These are phyloP conservation scores for Morella rubra DNA, from an alignment of 306 rosid genomes.

Conservation along the genomic window DNA sequence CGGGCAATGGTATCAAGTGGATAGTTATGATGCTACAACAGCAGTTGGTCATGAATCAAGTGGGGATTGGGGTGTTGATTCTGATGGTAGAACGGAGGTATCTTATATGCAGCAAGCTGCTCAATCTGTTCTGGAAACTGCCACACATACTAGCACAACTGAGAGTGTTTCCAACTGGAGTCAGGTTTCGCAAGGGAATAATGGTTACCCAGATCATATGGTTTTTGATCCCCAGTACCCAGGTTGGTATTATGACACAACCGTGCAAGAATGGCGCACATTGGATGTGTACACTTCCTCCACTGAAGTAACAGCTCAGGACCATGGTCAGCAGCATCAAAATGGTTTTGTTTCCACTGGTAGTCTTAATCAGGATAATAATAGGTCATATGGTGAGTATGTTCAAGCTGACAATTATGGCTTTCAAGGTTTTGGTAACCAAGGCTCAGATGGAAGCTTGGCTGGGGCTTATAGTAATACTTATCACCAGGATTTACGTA, in stretches of 20 bases:
- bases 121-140: constrained; percentile 48
- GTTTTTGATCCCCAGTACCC: constrained; percentile 76
- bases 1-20: constrained; percentile 80
- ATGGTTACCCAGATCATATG: constrained; percentile 78
- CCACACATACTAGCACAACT: constrained; percentile 52
- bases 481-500: constrained; percentile 46
- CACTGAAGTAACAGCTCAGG: constrained; percentile 39
- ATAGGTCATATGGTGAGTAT: constrained; percentile 38
- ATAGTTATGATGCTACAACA: constrained; percentile 31
- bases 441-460: constrained; percentile 54
- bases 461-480: constrained; percentile 33
- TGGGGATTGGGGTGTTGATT: constrained; percentile 39
- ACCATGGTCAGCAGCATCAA: constrained; percentile 41
- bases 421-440: constrained; percentile 39
- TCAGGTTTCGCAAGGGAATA: constrained; percentile 58
- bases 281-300: constrained; percentile 61
- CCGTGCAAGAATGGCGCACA: constrained; percentile 63
- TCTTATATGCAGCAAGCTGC: constrained; percentile 57
- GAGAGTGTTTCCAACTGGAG: constrained; percentile 43
- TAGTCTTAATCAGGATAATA: constrained; percentile 27
- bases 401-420: constrained; percentile 41
- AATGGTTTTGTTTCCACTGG: constrained; percentile 45
- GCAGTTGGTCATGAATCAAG: constrained; percentile 35
- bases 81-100: constrained; percentile 43
- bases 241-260: constrained; percentile 79